Percentiles rank a stretch among this genome's conserved stretches.
phyloP scores from a whole-genome alignment of 1,284 basidiomycete species.

The Sporisorium sorghi region DNA sequence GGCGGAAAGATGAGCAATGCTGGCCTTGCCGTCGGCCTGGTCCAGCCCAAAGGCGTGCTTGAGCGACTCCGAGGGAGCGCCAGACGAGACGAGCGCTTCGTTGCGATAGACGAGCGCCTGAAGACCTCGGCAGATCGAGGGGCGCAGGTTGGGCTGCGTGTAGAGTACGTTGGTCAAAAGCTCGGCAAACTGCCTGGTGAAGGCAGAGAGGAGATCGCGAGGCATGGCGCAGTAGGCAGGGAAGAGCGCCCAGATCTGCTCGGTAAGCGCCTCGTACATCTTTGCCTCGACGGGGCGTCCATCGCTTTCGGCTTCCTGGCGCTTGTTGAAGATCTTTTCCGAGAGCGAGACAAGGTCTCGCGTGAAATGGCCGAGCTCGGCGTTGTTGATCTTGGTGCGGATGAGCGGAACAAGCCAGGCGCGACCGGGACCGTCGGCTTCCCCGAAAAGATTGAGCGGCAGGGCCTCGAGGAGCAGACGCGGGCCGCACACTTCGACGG shows the following conservation, averaged over 20 bases:
- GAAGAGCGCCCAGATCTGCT: conserved; percentile 86
- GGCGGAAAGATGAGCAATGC: conserved; percentile 79
- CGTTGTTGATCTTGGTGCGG: conserved; percentile 79
- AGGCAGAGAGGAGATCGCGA: conserved; percentile 76
- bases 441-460: conserved; percentile 80
- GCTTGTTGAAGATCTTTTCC: conserved; percentile 83
- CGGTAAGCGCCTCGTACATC: conserved; percentile 90
- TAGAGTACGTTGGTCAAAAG: conserved; percentile 92
- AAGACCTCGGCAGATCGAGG: conserved; percentile 83
- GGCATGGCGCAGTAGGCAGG: conserved; percentile 80
- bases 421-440: conserved; percentile 74
- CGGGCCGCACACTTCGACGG: conserved; percentile 88
- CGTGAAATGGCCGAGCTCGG: conserved; percentile 86
- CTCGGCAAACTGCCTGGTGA: conserved; percentile 68
- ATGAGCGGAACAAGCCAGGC: conserved; percentile 94
- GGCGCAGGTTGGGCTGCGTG: conserved; percentile 84
- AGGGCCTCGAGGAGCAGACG: conserved; percentile 80
- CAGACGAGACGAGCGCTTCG: conserved; percentile 71
- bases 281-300: conserved; percentile 82
- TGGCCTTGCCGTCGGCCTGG: conserved; percentile 76
- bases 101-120: conserved; percentile 84
- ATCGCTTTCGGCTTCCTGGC: conserved; percentile 77
- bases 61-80: conserved; percentile 72
- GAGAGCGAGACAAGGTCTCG: conserved; percentile 92
- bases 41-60: conserved; percentile 73